A percentile compares a stretch with the other conserved stretches of the same genome.
Conservation (phyloP, 495 filamentous ascomycete genomes). For the Aspergillus saccharolyticus region DNA sequence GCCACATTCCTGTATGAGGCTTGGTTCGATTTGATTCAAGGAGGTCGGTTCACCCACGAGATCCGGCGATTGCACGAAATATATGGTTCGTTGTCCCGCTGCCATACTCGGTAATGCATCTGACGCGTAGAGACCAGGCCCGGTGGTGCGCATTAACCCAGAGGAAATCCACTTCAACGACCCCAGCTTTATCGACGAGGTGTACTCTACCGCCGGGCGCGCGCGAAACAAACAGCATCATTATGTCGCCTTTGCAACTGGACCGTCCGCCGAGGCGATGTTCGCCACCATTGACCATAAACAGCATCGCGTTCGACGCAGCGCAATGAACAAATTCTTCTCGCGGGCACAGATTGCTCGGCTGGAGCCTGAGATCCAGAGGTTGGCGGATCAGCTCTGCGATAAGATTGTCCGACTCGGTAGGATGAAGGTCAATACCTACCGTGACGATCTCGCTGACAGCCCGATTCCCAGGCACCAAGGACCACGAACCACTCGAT, state of each 20-base stretch:
- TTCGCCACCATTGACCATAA: not conserved
- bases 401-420: not conserved
- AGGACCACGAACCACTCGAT: not conserved
- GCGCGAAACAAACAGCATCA: constrained; percentile 1
- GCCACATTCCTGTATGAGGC: constrained; percentile 31
- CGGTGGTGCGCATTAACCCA: constrained; percentile 29
- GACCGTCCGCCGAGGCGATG: not conserved
- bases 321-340: not conserved
- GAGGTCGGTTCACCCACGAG: constrained; percentile 23
- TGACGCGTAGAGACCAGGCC: constrained; percentile 16
- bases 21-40: constrained; percentile 21
- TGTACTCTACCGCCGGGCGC: constrained; percentile 11
- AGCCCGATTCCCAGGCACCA: not conserved
- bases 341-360: not conserved
- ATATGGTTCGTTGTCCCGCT: constrained; percentile 22
- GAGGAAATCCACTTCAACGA: constrained; percentile 30
- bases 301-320: not conserved
- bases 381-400: not conserved
- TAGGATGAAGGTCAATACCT: too few relatives aligned
- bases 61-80: constrained; percentile 30
- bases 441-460: too few relatives aligned
- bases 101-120: too few relatives aligned
- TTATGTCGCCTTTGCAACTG: not conserved
- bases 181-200: constrained; percentile 24
- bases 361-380: not conserved